A percentile compares a stretch with the other conserved stretches of the same genome.
phyloP scores from a whole-genome alignment of 1,139 yeast genomes.

The Scheffersomyces cryptocercus region DNA sequence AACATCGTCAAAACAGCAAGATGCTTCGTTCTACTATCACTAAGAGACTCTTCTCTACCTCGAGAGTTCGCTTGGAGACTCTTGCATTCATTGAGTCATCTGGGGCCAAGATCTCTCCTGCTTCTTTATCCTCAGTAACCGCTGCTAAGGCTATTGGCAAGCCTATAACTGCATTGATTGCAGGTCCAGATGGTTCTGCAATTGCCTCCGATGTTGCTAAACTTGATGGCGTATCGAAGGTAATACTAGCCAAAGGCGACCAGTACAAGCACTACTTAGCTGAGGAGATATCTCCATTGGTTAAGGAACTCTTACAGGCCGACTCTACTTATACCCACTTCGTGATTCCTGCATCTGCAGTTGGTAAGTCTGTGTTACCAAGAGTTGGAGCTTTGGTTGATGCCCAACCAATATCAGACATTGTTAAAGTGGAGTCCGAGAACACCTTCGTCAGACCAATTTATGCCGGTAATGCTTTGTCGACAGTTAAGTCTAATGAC shows the following conservation, averaged over 20 bases:
- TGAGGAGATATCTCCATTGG: conserved; percentile 63
- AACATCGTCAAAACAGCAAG: neutral
- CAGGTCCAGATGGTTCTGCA: conserved; percentile 53
- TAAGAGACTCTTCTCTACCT: conserved; percentile 34
- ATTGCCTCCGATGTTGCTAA: conserved; percentile 40
- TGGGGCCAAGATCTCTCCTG: conserved; percentile 56
- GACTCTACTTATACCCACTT: conserved; percentile 63
- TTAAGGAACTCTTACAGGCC: conserved; percentile 45
- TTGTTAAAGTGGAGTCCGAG: conserved; percentile 63
- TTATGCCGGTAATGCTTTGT: conserved; percentile 92
- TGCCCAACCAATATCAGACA: conserved; percentile 84
- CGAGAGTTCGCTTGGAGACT: conserved; percentile 42
- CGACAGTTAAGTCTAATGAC: conserved; percentile 77
- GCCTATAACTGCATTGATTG: conserved; percentile 62
- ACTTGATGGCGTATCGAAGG: conserved; percentile 43
- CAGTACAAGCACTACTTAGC: conserved; percentile 61
- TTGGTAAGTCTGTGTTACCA: conserved; percentile 85
- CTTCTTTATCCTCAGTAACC: conserved; percentile 63
- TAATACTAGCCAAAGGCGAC: conserved; percentile 50
- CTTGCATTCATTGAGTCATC: conserved; percentile 72
- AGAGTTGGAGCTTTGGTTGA: conserved; percentile 84
- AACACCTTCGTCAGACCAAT: conserved; percentile 89
- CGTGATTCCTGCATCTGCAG: conserved; percentile 78
- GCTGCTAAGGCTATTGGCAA: conserved; percentile 68
- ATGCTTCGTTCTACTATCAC: conserved; percentile 21